Evolutionary conservation across 129 eudicot species (phyloP).

Genomic region (Pulicaria dysenterica): DNA sequence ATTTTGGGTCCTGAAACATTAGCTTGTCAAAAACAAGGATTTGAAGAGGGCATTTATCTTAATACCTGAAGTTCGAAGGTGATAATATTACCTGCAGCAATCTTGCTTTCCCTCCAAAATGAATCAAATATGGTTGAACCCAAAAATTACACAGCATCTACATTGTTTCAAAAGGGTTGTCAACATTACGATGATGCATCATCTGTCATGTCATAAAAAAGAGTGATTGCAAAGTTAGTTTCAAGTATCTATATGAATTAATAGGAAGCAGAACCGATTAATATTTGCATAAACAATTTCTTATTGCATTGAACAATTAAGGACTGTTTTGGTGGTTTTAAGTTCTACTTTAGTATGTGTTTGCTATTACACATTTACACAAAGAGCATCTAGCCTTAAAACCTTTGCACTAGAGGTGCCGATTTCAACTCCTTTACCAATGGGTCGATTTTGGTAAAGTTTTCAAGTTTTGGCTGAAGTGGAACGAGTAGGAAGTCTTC

Average conservation of each 20-base stretch:
- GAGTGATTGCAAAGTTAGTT: slow-evolving; percentile 12
- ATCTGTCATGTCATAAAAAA: slow-evolving; percentile 12
- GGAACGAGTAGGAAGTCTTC: background rate
- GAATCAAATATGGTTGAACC: background rate
- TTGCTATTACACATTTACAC: too few relatives aligned
- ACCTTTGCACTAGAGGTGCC: too few relatives aligned
- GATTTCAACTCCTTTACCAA: background rate
- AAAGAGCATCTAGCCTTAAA: too few relatives aligned
- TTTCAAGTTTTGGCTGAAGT: background rate
- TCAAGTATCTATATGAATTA: background rate
- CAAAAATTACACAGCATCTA: background rate
- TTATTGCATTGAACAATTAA: too few relatives aligned
- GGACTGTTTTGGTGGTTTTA: too few relatives aligned
- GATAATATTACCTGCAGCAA: background rate
- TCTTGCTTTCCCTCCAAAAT: background rate
- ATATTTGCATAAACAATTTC: too few relatives aligned
- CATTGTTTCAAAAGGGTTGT: slow-evolving; percentile 8
- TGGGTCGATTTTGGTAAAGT: background rate
- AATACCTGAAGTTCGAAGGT: background rate
- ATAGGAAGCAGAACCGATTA: background rate
- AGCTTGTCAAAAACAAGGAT: background rate
- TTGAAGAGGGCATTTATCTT: background rate
- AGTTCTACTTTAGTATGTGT: too few relatives aligned
- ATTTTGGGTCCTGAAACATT: background rate
- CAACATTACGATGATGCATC: background rate